These are phyloP conservation scores for Fusarium lyarnte DNA, from an alignment of 2,329 filamentous ascomycete species.

Conservation along the genomic window DNA sequence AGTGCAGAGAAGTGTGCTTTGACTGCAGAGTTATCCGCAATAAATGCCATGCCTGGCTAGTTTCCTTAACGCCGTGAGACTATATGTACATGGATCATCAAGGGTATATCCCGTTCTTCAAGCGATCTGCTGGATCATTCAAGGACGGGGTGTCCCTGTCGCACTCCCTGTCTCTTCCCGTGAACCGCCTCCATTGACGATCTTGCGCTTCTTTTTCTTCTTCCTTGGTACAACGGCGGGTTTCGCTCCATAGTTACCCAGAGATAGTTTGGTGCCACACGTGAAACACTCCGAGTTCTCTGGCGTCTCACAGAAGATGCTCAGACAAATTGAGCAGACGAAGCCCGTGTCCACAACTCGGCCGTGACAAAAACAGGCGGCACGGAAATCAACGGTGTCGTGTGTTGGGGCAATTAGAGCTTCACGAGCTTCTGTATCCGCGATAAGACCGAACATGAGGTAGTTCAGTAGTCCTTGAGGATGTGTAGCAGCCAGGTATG, in stretches of 20 bases:
- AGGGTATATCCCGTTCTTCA: slow-evolving; percentile 37
- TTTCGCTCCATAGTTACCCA: slow-evolving; percentile 79
- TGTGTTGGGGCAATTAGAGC: slow-evolving; percentile 82
- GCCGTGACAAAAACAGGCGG: slow-evolving; percentile 98
- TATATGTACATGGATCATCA: neutral
- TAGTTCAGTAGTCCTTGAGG: slow-evolving; percentile 86
- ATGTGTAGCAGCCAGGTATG: slow-evolving; percentile 62
- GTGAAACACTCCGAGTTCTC: slow-evolving; percentile 78
- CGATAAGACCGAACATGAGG: slow-evolving; percentile 92
- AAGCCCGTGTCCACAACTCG: slow-evolving; percentile 91
- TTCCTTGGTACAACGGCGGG: slow-evolving; percentile 77
- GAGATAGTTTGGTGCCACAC: slow-evolving; percentile 80
- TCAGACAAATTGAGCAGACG: slow-evolving; percentile 95
- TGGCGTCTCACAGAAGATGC: slow-evolving; percentile 82
- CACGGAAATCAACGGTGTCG: slow-evolving; percentile 91
- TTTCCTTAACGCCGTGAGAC: neutral
- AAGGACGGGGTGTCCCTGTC: slow-evolving; percentile 65
- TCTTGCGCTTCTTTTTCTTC: slow-evolving; percentile 81
- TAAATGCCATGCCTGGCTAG: neutral
- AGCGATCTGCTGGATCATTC: slow-evolving; percentile 1
- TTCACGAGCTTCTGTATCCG: slow-evolving; percentile 64
- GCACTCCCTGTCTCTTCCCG: slow-evolving; percentile 68
- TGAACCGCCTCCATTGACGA: slow-evolving; percentile 59
- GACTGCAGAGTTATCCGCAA: neutral
- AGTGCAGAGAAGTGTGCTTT: neutral